Evolutionary conservation across 2,329 filamentous ascomycete species (phyloP).

Genomic region (Exophiala phaeomuriformis): DNA sequence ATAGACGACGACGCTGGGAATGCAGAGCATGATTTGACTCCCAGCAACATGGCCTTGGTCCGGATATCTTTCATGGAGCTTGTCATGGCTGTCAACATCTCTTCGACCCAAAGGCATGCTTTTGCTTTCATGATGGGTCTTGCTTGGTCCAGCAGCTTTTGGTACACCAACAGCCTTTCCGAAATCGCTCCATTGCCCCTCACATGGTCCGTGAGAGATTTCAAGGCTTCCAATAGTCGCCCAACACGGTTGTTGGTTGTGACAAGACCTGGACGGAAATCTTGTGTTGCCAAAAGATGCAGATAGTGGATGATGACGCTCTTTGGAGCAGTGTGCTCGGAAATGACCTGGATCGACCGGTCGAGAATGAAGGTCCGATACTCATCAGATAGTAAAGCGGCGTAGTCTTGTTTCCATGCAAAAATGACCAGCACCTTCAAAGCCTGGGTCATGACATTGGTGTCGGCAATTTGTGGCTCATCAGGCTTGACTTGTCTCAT

Average conservation of each 20-base stretch:
- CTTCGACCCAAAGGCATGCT: slow-evolving; percentile 67
- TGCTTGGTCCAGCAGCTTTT: slow-evolving; percentile 65
- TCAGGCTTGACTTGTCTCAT: slow-evolving; percentile 13
- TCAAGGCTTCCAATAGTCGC: slow-evolving; percentile 62
- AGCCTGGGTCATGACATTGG: slow-evolving; percentile 67
- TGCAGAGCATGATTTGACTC: slow-evolving; percentile 60
- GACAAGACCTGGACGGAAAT: slow-evolving; percentile 60
- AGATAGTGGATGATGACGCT: slow-evolving; percentile 71
- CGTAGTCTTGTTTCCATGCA: slow-evolving; percentile 65
- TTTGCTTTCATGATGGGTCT: slow-evolving; percentile 63
- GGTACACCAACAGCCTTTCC: slow-evolving; percentile 71
- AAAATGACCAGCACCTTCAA: slow-evolving; percentile 71
- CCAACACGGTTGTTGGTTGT: slow-evolving; percentile 47
- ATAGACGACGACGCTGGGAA: slow-evolving; percentile 64
- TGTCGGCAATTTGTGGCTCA: slow-evolving; percentile 51
- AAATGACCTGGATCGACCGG: slow-evolving; percentile 65
- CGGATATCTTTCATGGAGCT: slow-evolving; percentile 71
- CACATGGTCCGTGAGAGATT: slow-evolving; percentile 64
- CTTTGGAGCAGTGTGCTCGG: slow-evolving; percentile 63
- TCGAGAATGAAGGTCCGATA: slow-evolving; percentile 77
- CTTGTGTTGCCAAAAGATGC: slow-evolving; percentile 71
- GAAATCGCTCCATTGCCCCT: slow-evolving; percentile 74
- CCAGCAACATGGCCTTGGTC: slow-evolving; percentile 64
- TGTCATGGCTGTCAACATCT: slow-evolving; percentile 74
- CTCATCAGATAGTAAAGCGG: slow-evolving; percentile 63